Evolutionary conservation across 108 stramenopile species (phyloP), one percentile per base, ranked within the genome.

Genomic region (Conticribra guillardii): DNA sequence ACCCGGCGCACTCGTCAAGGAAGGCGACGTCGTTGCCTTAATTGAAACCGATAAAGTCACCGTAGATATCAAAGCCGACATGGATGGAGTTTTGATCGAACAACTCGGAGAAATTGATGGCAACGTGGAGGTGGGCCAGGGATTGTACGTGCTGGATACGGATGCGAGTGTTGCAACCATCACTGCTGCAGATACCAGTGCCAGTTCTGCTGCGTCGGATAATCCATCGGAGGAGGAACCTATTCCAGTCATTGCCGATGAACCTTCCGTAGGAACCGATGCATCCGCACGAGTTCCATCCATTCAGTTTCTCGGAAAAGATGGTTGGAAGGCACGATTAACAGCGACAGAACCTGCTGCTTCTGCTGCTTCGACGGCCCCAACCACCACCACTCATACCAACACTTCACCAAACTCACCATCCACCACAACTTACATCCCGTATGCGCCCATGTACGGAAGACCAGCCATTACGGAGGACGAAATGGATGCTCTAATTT

Each of bases 41-140:
- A 82, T 96, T 16, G 96, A 96, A 69, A 96, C 96, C 3, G 96
- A 96, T 41, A 96, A 96, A 75, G 96, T 96, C 22, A 94, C 93
- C 2, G 92, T 96, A 21, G 96, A 96, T 74, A 92, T 96, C 78
- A 94, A 94, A 80, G 89, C 96, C 14, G 81, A 89, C 37, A 71
- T 65, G 21, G 84, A 85, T 27, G 95, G 95, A 11, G 88, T 96
- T 1, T 31, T 96, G 32, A 80, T 86, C 4, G 55, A 88, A 52
- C 87, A 89, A 32, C 89, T 93, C 60, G 91, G 85, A 22, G 80
- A 76, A 17, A 74, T 92, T 23, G 91, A 93, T 48, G 95, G 92
- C 11, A 86, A 76, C 16, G 86, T 95, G 16, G 94, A 92, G 79
- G 94, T 95, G 11, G 94, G 94, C 31, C 67, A 82, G 22, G 66